phyloP scores from a whole-genome alignment of 805 yeast species.

The Starmerella gropengiesseri region DNA sequence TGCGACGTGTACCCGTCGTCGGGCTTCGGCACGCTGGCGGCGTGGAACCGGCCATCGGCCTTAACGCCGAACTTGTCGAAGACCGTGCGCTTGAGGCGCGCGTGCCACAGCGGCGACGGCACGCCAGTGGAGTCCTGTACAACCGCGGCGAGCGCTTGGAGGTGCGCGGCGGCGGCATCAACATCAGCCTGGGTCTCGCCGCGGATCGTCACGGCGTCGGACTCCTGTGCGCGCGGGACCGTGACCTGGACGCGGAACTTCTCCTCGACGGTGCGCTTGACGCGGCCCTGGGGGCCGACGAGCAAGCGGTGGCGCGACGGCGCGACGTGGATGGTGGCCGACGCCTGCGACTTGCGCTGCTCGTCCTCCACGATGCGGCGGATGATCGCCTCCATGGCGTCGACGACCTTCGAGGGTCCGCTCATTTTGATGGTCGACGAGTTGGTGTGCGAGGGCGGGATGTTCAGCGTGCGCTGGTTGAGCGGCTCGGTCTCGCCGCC shows the following conservation, averaged over 20 bases:
- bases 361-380: constrained; percentile 46
- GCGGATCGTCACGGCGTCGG: constrained; percentile 42
- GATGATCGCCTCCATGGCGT: constrained; percentile 51
- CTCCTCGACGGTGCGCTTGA: constrained; percentile 59
- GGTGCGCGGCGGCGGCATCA: constrained; percentile 50
- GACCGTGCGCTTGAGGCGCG: constrained; percentile 27
- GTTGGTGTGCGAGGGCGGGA: constrained; percentile 52
- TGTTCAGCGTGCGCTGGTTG: constrained; percentile 44
- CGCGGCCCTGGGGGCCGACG: constrained; percentile 72
- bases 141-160: constrained; percentile 38
- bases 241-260: constrained; percentile 53
- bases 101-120: constrained; percentile 25
- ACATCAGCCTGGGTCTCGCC: constrained; percentile 57
- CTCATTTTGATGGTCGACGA: constrained; percentile 41
- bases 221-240: constrained; percentile 44
- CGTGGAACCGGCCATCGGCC: not conserved
- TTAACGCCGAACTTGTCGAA: not conserved
- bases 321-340: constrained; percentile 39
- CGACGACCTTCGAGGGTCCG: constrained; percentile 70
- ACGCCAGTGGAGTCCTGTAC: not conserved
- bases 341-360: constrained; percentile 28
- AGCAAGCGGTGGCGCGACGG: constrained; percentile 63
- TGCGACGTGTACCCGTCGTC: not conserved
- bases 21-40: not conserved
- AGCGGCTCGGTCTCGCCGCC: constrained; percentile 49